Evolutionary conservation across 805 yeast genomes (phyloP).

Genomic region (Teunomyces funiuensis): DNA sequence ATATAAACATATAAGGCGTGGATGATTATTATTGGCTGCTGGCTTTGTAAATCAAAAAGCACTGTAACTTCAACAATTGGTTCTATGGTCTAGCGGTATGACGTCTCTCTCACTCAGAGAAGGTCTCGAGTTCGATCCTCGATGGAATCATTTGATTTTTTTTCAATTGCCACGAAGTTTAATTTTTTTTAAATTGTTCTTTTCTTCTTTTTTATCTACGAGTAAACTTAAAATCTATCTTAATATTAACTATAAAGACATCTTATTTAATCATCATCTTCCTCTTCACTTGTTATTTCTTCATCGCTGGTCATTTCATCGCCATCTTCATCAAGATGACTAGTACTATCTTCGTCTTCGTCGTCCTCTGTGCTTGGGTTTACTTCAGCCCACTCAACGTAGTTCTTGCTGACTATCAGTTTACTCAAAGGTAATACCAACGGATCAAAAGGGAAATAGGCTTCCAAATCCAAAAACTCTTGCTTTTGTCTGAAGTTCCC

Average conservation of each 20-base stretch:
- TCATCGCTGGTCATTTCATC: conserved; percentile 18
- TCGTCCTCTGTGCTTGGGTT: conserved; percentile 59
- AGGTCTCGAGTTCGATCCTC: conserved; percentile 23
- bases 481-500: conserved; percentile 60
- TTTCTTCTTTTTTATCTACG: too few relatives aligned
- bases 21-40: too few relatives aligned
- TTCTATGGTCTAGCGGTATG: conserved; percentile 22
- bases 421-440: conserved; percentile 66
- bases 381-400: conserved; percentile 71
- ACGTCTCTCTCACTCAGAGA: conserved; percentile 21
- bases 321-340: conserved; percentile 29
- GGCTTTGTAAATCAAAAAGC: too few relatives aligned
- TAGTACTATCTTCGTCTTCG: conserved; percentile 39
- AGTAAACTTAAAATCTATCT: background rate
- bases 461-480: conserved; percentile 85
- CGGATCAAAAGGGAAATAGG: conserved; percentile 97
- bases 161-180: conserved; percentile 3
- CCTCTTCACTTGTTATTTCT: conserved; percentile 24
- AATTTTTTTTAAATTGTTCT: background rate
- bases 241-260: background rate
- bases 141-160: conserved; percentile 16
- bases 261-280: conserved; percentile 8
- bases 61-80: conserved; percentile 7
- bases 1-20: too few relatives aligned
- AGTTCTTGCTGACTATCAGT: conserved; percentile 48